Conservation (phyloP, 345 rosid species). For the Conringia planisiliqua region DNA sequence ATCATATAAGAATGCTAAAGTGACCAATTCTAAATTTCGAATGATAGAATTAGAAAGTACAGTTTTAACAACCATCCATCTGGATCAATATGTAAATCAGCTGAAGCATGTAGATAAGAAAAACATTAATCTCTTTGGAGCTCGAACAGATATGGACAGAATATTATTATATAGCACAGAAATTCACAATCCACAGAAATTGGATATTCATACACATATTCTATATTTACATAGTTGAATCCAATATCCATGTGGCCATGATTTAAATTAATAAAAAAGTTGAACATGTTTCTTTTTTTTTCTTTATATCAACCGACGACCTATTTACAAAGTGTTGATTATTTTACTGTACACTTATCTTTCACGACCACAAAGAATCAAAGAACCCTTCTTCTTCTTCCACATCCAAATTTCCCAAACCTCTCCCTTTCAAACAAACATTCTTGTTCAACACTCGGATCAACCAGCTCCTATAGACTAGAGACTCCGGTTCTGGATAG, state of each 20-base stretch:
- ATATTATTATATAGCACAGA: background rate
- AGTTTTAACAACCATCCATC: too few species aligned
- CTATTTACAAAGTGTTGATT: constrained; percentile 16
- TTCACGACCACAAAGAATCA: constrained; percentile 14
- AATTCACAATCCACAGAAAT: constrained; percentile 2
- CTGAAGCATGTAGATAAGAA: background rate
- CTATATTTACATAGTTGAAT: background rate
- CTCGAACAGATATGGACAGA: background rate
- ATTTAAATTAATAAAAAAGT: background rate
- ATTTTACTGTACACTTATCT: constrained; percentile 14
- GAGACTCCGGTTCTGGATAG: constrained; percentile 1
- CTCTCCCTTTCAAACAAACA: background rate
- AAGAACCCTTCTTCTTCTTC: constrained; percentile 14
- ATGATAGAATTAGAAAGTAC: too few species aligned
- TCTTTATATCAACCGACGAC: background rate
- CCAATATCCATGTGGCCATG: background rate
- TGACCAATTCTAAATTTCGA: too few species aligned
- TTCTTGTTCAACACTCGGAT: constrained; percentile 2
- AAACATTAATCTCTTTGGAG: background rate
- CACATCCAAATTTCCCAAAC: constrained; percentile 1
- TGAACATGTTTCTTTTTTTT: background rate
- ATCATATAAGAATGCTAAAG: too few species aligned
- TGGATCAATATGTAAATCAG: background rate
- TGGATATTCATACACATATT: constrained; percentile 7
- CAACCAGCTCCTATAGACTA: constrained; percentile 10